These are phyloP conservation scores for Suillus cothurnatus DNA, from an alignment of 768 basidiomycete species.

Conservation along the genomic window DNA sequence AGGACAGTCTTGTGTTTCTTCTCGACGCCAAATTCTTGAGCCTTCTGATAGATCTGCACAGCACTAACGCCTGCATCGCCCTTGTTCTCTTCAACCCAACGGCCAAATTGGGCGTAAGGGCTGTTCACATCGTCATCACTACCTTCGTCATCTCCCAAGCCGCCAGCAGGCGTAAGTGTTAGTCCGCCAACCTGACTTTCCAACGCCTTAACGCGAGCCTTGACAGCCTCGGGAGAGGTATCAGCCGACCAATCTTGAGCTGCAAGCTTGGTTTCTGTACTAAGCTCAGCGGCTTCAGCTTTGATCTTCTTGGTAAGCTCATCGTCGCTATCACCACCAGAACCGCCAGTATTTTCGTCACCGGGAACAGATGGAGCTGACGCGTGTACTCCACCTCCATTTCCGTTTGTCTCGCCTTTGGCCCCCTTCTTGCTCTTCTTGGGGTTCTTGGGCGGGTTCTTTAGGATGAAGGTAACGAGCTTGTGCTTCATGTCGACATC, in stretches of 20 bases:
- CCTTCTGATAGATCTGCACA: constrained; percentile 82
- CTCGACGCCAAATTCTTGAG: constrained; percentile 87
- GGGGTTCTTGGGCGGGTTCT: constrained; percentile 92
- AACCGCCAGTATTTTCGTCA: constrained; percentile 44
- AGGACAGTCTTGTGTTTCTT: constrained; percentile 92
- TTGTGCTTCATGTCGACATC: constrained; percentile 96
- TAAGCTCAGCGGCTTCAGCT: constrained; percentile 81
- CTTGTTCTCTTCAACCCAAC: constrained; percentile 80
- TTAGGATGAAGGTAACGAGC: constrained; percentile 93
- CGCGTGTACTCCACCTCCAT: constrained; percentile 46
- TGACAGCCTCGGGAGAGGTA: constrained; percentile 87
- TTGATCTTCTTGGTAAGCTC: constrained; percentile 90
- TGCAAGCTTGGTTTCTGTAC: constrained; percentile 56
- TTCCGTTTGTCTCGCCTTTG: constrained; percentile 47
- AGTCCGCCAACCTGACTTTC: constrained; percentile 58
- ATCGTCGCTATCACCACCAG: constrained; percentile 70
- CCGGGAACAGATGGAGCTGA: constrained; percentile 39
- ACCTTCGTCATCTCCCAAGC: constrained; percentile 76
- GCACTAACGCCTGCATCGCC: constrained; percentile 38
- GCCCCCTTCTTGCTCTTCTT: constrained; percentile 56
- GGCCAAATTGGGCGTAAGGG: constrained; percentile 81
- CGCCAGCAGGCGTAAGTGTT: constrained; percentile 36
- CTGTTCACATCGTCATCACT: constrained; percentile 87
- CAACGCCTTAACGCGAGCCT: constrained; percentile 74
- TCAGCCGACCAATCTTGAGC: constrained; percentile 92